These are phyloP conservation scores for Cutaneotrichosporon cavernicola DNA, from an alignment of 1,284 basidiomycete genomes.

Conservation along the genomic window DNA sequence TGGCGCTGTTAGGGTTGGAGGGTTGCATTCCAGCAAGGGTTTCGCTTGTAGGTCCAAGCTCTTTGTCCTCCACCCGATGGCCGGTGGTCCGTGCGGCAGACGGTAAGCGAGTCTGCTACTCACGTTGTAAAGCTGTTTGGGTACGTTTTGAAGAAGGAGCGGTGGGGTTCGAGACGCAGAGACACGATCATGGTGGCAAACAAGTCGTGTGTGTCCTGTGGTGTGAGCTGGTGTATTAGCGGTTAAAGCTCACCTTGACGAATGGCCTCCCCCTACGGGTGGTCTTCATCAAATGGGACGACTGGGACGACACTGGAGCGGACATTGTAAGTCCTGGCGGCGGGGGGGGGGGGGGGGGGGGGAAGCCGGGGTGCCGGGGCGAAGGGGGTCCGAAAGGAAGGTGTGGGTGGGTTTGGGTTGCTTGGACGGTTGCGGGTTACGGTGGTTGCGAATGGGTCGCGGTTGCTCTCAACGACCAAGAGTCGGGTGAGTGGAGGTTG, in stretches of 20 bases:
- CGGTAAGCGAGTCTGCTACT: conserved; percentile 45
- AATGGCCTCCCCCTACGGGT: conserved; percentile 91
- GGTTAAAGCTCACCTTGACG: conserved; percentile 65
- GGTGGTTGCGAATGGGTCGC: not conserved
- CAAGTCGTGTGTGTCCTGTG: conserved; percentile 92
- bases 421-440: not conserved
- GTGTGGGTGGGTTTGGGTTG: not conserved
- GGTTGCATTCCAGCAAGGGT: not conserved
- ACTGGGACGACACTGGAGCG: conserved; percentile 31
- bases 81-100: conserved; percentile 3
- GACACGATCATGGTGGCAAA: conserved; percentile 97
- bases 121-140: conserved; percentile 94
- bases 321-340: conserved; percentile 22
- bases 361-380: too few relatives aligned
- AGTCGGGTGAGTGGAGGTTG: not conserved
- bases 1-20: conserved; percentile 12
- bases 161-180: conserved; percentile 80
- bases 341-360: not conserved
- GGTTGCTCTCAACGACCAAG: conserved; percentile 1
- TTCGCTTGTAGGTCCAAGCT: not conserved
- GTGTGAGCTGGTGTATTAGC: conserved; percentile 3
- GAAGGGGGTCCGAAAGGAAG: not conserved
- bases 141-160: conserved; percentile 94
- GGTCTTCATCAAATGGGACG: conserved; percentile 93
- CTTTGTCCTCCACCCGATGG: not conserved